Percentiles rank a stretch among this genome's conserved stretches.
phyloP scores from a whole-genome alignment of 495 filamentous ascomycete species.

The Aspergillus nidulans region DNA sequence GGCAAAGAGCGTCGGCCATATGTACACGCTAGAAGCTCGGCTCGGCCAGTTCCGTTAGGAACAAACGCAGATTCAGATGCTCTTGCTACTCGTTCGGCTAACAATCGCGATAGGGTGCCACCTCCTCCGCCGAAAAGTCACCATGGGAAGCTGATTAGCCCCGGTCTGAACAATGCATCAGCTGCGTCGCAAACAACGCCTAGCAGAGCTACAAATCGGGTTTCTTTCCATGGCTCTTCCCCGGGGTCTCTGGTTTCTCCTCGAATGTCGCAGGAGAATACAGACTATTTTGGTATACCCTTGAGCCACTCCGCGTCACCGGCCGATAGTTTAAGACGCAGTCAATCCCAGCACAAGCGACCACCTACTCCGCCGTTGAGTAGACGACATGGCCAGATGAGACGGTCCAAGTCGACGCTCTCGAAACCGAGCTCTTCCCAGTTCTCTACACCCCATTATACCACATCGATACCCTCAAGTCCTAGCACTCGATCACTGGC shows the following conservation, averaged over 20 bases:
- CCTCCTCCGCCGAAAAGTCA: constrained; percentile 59
- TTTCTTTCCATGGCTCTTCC: constrained; percentile 27
- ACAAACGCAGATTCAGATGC: constrained; percentile 38
- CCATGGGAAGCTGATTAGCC: constrained; percentile 64
- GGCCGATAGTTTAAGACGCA: constrained; percentile 31
- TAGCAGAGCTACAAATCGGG: constrained; percentile 23
- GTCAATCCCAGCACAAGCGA: constrained; percentile 37
- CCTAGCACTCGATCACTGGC: constrained; percentile 23
- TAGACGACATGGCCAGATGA: constrained; percentile 46
- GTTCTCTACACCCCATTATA: constrained; percentile 25
- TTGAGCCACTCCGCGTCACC: constrained; percentile 16
- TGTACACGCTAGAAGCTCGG: constrained; percentile 27
- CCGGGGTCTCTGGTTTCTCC: constrained; percentile 20
- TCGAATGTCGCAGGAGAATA: constrained; percentile 25
- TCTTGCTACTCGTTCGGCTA: constrained; percentile 22
- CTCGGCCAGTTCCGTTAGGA: constrained; percentile 26
- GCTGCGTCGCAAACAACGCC: constrained; percentile 26
- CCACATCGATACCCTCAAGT: constrained; percentile 32
- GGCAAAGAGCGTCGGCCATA: constrained; percentile 48
- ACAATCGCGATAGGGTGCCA: constrained; percentile 37
- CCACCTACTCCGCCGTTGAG: constrained; percentile 49
- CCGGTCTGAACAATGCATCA: constrained; percentile 19
- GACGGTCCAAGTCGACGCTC: constrained; percentile 34
- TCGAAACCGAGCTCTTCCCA: constrained; percentile 33
- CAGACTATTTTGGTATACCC: constrained; percentile 29